Percentiles rank a stretch among this genome's conserved stretches.
Conservation (phyloP, 2,329 filamentous ascomycete genomes). For the Pyrenophora graminea region DNA sequence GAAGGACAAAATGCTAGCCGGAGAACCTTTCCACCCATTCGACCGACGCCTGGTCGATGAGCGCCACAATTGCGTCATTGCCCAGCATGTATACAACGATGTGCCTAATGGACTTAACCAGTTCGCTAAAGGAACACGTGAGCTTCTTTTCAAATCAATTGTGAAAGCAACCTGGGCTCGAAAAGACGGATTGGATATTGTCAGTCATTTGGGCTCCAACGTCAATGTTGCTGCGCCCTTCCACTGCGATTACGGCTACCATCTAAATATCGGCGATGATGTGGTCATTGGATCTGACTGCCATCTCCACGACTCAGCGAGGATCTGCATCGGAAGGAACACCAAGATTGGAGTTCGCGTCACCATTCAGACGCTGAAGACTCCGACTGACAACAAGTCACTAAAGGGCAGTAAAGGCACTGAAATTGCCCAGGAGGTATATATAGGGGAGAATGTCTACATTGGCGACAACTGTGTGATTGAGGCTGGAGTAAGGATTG, state of each 20-base stretch:
- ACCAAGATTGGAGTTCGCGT: slow-evolving; percentile 77
- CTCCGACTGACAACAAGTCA: slow-evolving; percentile 72
- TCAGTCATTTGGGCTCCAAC: slow-evolving; percentile 70
- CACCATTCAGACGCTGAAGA: slow-evolving; percentile 77
- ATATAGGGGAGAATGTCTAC: slow-evolving; percentile 74
- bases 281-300: slow-evolving; percentile 84
- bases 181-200: slow-evolving; percentile 12
- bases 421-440: slow-evolving; percentile 71
- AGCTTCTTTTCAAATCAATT: slow-evolving; percentile 72
- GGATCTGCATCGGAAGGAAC: slow-evolving; percentile 79
- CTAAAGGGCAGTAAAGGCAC: slow-evolving; percentile 74
- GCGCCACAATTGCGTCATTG: slow-evolving; percentile 79
- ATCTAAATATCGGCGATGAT: slow-evolving; percentile 83
- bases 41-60: slow-evolving; percentile 78
- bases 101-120: slow-evolving; percentile 65
- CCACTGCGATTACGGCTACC: slow-evolving; percentile 93
- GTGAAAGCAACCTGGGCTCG: slow-evolving; percentile 61
- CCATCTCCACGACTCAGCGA: slow-evolving; percentile 82
- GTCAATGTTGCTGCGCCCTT: slow-evolving; percentile 87
- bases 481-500: slow-evolving; percentile 59
- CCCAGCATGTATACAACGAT: slow-evolving; percentile 85
- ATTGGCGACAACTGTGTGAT: slow-evolving; percentile 68
- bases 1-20: slow-evolving; percentile 87
- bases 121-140: slow-evolving; percentile 67
- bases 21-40: slow-evolving; percentile 78